phyloP scores from a whole-genome alignment of 2,329 filamentous ascomycete species.

The Trichoderma harzianum region DNA sequence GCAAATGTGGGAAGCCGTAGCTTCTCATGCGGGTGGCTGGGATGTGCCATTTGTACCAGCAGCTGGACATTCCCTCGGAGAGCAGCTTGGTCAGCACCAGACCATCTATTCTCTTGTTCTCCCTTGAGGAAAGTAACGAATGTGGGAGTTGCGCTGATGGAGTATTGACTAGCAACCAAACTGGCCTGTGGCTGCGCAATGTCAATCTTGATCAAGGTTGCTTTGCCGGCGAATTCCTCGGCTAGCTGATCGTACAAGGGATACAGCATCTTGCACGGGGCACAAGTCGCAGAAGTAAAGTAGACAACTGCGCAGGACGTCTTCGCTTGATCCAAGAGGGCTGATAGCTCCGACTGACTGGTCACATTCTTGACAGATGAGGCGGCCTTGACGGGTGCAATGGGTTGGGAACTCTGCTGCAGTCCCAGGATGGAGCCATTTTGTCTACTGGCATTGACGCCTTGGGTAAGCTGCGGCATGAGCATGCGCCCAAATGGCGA shows the following conservation, averaged over 20 bases:
- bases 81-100: constrained; percentile 65
- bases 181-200: constrained; percentile 62
- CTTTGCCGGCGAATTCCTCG: constrained; percentile 64
- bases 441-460: constrained; percentile 48
- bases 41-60: constrained; percentile 70
- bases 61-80: constrained; percentile 70
- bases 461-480: constrained; percentile 62
- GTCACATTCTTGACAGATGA: constrained; percentile 57
- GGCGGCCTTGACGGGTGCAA: constrained; percentile 6
- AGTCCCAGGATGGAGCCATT: constrained; percentile 54
- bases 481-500: constrained; percentile 89
- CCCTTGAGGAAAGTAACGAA: constrained; percentile 83
- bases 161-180: constrained; percentile 62
- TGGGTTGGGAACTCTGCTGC: constrained; percentile 36
- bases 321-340: constrained; percentile 52
- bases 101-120: constrained; percentile 74
- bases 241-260: constrained; percentile 79
- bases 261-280: constrained; percentile 79
- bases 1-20: constrained; percentile 70
- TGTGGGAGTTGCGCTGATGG: constrained; percentile 75
- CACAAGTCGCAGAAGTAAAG: constrained; percentile 86
- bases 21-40: constrained; percentile 70
- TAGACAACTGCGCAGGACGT: constrained; percentile 77
- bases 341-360: constrained; percentile 35
- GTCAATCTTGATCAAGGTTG: constrained; percentile 78